Evolutionary conservation across 169 alveolate genomes (phyloP).

Genomic region (Cryptosporidium felis): DNA sequence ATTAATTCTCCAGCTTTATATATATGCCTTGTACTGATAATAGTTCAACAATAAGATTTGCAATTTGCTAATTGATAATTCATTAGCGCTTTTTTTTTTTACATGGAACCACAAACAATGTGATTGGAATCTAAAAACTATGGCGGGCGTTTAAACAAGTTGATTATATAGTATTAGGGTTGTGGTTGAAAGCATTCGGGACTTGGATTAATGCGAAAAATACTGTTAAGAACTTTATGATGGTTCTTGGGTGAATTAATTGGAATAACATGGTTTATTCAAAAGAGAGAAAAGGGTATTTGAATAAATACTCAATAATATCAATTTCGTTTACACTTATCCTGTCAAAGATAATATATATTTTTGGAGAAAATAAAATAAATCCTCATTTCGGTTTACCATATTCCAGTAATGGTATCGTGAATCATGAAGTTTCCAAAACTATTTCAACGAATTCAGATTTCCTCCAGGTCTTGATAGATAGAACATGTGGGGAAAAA

Average conservation of each 20-base stretch:
- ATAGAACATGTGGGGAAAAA: conserved; percentile 26
- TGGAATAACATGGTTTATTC: conserved; percentile 16
- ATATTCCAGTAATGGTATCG: too few relatives aligned
- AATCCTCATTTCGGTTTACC: too few relatives aligned
- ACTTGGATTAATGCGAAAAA: too few relatives aligned
- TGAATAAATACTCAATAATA: not conserved
- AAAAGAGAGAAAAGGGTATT: not conserved
- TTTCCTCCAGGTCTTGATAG: conserved; percentile 1
- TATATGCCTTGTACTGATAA: too few relatives aligned
- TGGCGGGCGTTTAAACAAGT: conserved; percentile 38
- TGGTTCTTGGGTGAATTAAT: not conserved
- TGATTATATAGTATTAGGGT: not conserved
- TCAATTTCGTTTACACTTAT: not conserved
- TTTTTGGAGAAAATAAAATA: not conserved
- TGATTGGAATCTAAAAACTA: conserved; percentile 48
- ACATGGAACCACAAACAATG: conserved; percentile 60
- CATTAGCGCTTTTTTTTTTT: conserved; percentile 52
- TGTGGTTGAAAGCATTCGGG: too few relatives aligned
- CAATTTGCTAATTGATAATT: not conserved
- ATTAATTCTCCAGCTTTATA: too few relatives aligned
- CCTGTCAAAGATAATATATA: not conserved
- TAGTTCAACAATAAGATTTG: too few relatives aligned
- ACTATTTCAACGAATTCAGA: not conserved
- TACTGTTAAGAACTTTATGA: not conserved
- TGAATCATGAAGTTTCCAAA: too few relatives aligned